Evolutionary conservation across 164 flowering plant genomes (phyloP), one percentile per base, ranked within the genome.

Genomic region (Buxus sempervirens): DNA sequence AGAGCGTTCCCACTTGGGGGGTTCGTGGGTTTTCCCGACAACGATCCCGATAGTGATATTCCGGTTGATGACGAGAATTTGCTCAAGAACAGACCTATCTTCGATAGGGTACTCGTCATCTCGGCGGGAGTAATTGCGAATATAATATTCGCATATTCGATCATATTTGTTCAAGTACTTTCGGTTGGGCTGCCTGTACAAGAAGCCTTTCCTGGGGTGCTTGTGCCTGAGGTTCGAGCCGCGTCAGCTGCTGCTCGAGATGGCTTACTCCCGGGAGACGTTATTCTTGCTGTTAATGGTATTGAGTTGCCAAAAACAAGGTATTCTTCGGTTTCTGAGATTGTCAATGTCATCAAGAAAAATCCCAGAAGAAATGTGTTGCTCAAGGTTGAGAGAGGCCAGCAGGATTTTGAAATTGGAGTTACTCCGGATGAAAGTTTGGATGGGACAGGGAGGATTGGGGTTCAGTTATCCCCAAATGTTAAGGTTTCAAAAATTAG

Each of bases 1-100:
- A 87, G 99, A 68, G 97, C 99, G 42, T 85, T 96, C 71, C 99
- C 99, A n/a, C 80, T 96, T 24, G 98, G 98, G 69, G 99, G 99
- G 36, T 96, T 90, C 80, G 97, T 90, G 67, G 99, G 90, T 5
- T 96, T 92, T 79, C 99, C 99, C 64, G 98, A 96, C 82, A 92
- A 96, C 78, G 99, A 96, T 79, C 96, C 99, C 0, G 91, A 96
- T 16, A 92, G 95, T 70, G 91, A 87, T 58, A 92, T 96, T 63
- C 97, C 98, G 0, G 87, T 77, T 0, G 96, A 96, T 79, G 98
- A 96, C 76, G 81, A 54, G 54, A 88, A 96, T 80, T 80, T 96
- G 78, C 85, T 92, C 13, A 96, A 88, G 72, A 92, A 96, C 61
- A 85, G 98, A 70, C 98, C 98, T 3, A 84, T 92, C 2, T 71